Evolutionary conservation across 306 rosid species (phyloP), one percentile per base, ranked within the genome.

Genomic region (Glycyrrhiza uralensis): DNA sequence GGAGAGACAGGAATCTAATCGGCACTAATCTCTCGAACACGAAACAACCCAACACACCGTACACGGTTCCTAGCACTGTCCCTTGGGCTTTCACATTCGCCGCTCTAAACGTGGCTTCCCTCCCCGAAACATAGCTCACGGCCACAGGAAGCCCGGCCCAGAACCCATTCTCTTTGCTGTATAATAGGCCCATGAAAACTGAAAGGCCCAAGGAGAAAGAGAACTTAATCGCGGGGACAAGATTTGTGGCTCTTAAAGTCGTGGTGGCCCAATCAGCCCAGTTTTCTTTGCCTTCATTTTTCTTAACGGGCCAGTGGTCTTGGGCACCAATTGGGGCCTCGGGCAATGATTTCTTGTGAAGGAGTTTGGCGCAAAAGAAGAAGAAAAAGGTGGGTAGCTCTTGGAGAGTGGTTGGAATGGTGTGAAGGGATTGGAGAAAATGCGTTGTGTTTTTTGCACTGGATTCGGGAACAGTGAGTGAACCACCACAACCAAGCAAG

Each of bases 71-170:
- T 7, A 91, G 36, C 11, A 85, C 89, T 0, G 91, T 88, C 28
- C 97, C 97, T 15, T 88, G 95, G 28, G 84, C 84, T 65, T 88
- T 88, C 1, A 84, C 61, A 79, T 87, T 91, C 2, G 95, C 84
- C 1, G 78, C 81, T 75, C 76, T 81, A 30, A 88, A 85, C 17
- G 92, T 84, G 8, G 96, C 71, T 50, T 91, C 95, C 55, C 96
- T 75, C 11, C 79, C 82, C 0, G 92, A 55, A 6, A 82, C 78
- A 19, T 71, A 72, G 75, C 87, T 80, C 14, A 87, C 79, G 5
- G 97, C 97, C 1, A 91, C 85, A 0, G 91, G 79, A 9, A 91
- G 90, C 22, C 91, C 92, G 12, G 92, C 70, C 97, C 92, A 87
- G 2, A 18, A 66, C 9, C 91, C 95, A 14, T 85, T 81, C 15